Conservation (phyloP, 306 rosid species). For the Biancaea sappan region DNA sequence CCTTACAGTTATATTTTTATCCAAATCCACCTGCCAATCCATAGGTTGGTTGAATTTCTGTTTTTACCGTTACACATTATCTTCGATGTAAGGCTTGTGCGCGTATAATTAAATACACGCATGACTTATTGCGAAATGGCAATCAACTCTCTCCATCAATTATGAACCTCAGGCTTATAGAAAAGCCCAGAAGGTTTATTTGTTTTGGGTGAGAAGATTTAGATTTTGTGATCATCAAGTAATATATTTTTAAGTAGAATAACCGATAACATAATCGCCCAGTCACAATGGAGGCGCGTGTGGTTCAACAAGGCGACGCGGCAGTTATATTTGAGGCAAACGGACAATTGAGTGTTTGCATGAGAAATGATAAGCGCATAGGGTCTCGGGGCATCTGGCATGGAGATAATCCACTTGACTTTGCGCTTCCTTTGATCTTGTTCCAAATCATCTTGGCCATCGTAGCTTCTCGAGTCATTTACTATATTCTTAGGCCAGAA, state of each 20-base stretch:
- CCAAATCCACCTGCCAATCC: background rate
- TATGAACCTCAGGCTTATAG: background rate
- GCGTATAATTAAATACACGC: too few species aligned
- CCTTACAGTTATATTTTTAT: background rate
- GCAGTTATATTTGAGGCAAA: background rate
- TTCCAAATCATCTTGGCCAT: slow-evolving; percentile 22
- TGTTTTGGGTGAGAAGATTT: background rate
- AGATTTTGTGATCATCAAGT: background rate
- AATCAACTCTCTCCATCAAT: background rate
- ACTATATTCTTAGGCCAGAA: slow-evolving; percentile 47
- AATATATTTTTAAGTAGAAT: too few species aligned
- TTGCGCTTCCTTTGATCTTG: slow-evolving; percentile 37
- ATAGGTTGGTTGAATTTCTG: too few species aligned
- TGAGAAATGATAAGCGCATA: background rate
- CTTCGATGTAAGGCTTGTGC: background rate
- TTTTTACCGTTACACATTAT: background rate
- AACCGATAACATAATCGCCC: background rate
- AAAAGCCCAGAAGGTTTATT: background rate
- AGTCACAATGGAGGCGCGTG: background rate
- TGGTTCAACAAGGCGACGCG: background rate
- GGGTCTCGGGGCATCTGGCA: slow-evolving; percentile 44
- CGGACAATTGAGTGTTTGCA: background rate
- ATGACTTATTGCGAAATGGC: too few species aligned
- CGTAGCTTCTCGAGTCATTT: slow-evolving; percentile 10
- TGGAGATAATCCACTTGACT: slow-evolving; percentile 49